These are phyloP conservation scores for grape (Vitis vinifera) DNA, from an alignment of 164 flowering plant species.

Conservation along the genomic window ASM3070453v1 NC_081806.1:3849501-3850000, in stretches of 20 bases:
- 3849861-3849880: conserved; percentile 62
- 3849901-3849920: conserved; percentile 65
- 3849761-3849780: no score
- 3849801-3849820: neutral
- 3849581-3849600: no score
- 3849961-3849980: conserved; percentile 78
- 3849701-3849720: neutral
- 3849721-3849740: neutral
- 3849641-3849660: no score
- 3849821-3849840: conserved; percentile 41
- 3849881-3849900: conserved; percentile 71
- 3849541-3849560: no score
- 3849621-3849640: no score
- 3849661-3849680: neutral
- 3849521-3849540: no score
- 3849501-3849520: no score
- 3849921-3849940: conserved; percentile 65
- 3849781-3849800: neutral
- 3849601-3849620: no score
- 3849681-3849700: neutral
- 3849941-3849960: conserved; percentile 70
- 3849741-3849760: neutral
- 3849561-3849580: no score
- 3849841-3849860: conserved; percentile 67
- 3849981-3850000: conserved; percentile 73